Evolutionary conservation across 441 rosid genomes (phyloP).

Genomic region (Populus hybrid): DNA sequence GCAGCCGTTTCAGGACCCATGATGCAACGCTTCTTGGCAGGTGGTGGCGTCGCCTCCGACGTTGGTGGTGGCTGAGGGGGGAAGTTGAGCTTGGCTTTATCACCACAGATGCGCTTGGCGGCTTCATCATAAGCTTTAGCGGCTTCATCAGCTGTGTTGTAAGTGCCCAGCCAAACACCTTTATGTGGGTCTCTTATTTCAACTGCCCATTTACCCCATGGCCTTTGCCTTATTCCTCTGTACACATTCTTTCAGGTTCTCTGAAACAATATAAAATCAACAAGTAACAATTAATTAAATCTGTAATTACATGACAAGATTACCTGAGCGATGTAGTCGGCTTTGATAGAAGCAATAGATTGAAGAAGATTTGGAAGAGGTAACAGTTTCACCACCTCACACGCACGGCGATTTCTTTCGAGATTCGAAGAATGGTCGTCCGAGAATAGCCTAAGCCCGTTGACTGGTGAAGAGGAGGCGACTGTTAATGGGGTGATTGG

Average conservation of each 20-base stretch:
- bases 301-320: no score
- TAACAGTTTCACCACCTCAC: no score
- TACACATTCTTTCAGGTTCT: constrained; percentile 62
- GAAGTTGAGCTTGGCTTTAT: constrained; percentile 88
- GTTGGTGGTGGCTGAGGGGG: constrained; percentile 17
- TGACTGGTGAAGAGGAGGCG: no score
- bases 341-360: no score
- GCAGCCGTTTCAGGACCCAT: constrained; percentile 18
- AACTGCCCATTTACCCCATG: constrained; percentile 98
- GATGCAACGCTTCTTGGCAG: constrained; percentile 48
- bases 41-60: constrained; percentile 17
- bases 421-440: no score
- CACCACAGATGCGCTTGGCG: constrained; percentile 83
- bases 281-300: no score
- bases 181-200: constrained; percentile 81
- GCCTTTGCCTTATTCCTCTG: constrained; percentile 82
- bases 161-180: constrained; percentile 95
- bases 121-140: constrained; percentile 80
- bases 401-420: no score
- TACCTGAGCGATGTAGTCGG: no score
- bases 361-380: no score
- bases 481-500: no score
- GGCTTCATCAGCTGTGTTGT: constrained; percentile 78
- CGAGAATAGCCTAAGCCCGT: no score
- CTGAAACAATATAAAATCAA: neutral